A percentile compares a stretch with the other conserved stretches of the same genome.
phyloP scores from a whole-genome alignment of 495 filamentous ascomycete species.

The Staphylotrichum tortipilum region DNA sequence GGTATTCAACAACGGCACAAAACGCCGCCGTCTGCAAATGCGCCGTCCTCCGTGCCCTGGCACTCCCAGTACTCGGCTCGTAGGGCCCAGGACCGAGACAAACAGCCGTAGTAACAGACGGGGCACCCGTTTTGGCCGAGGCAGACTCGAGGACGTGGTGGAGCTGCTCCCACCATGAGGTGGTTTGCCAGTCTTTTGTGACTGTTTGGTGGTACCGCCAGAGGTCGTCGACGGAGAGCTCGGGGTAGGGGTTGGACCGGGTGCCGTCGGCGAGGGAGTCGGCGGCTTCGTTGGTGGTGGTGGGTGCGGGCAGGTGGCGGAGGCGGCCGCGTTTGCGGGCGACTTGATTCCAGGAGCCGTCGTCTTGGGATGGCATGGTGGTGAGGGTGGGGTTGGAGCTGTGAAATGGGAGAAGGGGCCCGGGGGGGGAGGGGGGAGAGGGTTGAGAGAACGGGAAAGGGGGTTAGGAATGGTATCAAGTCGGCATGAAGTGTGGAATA shows the following conservation, averaged over 20 bases:
- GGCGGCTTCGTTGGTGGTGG: background rate
- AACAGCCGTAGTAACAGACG: slow-evolving; percentile 28
- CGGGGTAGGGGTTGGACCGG: slow-evolving; percentile 23
- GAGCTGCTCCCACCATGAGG: slow-evolving; percentile 17
- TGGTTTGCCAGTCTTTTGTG: slow-evolving; percentile 9
- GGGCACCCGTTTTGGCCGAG: slow-evolving; percentile 2
- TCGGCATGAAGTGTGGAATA: too few species aligned
- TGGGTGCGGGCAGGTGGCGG: slow-evolving; percentile 6
- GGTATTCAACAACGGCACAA: slow-evolving; percentile 37
- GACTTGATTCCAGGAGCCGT: slow-evolving; percentile 23
- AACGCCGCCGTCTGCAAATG: slow-evolving; percentile 57
- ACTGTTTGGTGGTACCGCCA: slow-evolving; percentile 14
- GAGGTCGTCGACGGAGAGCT: slow-evolving; percentile 18
- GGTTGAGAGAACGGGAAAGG: too few species aligned
- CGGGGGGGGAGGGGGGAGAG: too few species aligned
- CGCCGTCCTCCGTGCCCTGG: slow-evolving; percentile 23
- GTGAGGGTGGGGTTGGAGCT: too few species aligned
- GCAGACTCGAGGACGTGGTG: slow-evolving; percentile 5
- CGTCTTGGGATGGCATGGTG: slow-evolving; percentile 5
- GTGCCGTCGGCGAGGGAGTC: slow-evolving; percentile 4
- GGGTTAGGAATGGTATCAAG: too few species aligned
- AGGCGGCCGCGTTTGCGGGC: slow-evolving; percentile 21
- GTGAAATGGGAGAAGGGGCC: too few species aligned
- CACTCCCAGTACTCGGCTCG: slow-evolving; percentile 32
- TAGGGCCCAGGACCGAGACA: slow-evolving; percentile 39